Evolutionary conservation across 164 flowering plant species (phyloP).

Genomic region (Malania oleifera): DNA sequence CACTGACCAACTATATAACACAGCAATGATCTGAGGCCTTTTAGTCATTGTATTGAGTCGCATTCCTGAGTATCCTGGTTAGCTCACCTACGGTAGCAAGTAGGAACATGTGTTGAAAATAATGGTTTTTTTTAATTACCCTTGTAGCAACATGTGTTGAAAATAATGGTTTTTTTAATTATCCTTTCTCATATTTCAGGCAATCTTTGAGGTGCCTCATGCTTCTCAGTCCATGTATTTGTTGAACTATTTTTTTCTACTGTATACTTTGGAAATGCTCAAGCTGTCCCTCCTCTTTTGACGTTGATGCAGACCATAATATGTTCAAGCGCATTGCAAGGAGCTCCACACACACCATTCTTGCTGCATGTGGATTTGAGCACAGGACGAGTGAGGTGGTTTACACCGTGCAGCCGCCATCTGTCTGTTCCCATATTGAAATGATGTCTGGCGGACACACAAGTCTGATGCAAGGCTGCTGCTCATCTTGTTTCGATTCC

Average conservation of each 20-base stretch:
- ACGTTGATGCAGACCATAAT: slow-evolving; percentile 28
- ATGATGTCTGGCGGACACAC: slow-evolving; percentile 16
- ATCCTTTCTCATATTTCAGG: too few relatives aligned
- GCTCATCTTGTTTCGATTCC: slow-evolving; percentile 46
- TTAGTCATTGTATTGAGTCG: too few relatives aligned
- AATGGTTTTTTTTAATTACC: too few relatives aligned
- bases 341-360: slow-evolving; percentile 52
- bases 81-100: too few relatives aligned
- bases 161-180: background rate
- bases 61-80: too few relatives aligned
- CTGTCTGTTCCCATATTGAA: slow-evolving; percentile 39
- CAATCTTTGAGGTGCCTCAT: too few relatives aligned
- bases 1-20: too few relatives aligned
- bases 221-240: background rate
- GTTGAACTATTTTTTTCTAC: background rate
- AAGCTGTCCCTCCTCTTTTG: slow-evolving; percentile 4
- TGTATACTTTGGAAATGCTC: slow-evolving; percentile 1
- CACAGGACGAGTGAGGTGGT: slow-evolving; percentile 31
- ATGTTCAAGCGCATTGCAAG: slow-evolving; percentile 44
- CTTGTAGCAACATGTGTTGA: too few relatives aligned
- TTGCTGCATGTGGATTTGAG: slow-evolving; percentile 57
- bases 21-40: too few relatives aligned
- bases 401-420: slow-evolving; percentile 31
- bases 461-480: slow-evolving; percentile 33
- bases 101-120: too few relatives aligned